Evolutionary conservation across 2,329 filamentous ascomycete species (phyloP).

Genomic region (Colletotrichum horii): DNA sequence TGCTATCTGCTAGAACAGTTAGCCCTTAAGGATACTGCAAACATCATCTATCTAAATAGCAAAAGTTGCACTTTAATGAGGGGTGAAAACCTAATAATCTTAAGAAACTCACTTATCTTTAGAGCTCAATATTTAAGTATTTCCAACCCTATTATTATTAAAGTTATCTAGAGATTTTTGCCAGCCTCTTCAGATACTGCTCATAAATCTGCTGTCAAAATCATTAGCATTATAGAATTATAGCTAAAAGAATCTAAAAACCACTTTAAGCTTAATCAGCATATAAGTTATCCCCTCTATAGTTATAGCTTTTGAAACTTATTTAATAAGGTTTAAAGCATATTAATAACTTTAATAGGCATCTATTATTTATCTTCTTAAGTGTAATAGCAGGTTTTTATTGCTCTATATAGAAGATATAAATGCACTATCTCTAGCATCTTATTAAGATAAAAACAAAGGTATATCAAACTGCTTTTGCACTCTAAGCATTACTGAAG

Average conservation of each 20-base stretch:
- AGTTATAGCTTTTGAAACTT: background rate
- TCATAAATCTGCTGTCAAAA: background rate
- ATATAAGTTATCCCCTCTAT: background rate
- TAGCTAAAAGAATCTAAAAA: background rate
- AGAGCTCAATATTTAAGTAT: background rate
- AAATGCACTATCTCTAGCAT: background rate
- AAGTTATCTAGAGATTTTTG: background rate
- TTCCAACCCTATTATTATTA: background rate
- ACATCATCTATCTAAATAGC: background rate
- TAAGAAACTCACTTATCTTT: background rate
- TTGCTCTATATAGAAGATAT: background rate
- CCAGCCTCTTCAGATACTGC: background rate
- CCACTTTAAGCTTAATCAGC: background rate
- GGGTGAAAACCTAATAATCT: background rate
- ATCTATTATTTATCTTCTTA: background rate
- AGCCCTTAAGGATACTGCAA: background rate
- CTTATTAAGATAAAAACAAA: background rate
- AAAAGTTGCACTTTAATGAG: background rate
- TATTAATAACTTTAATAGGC: background rate
- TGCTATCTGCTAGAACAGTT: background rate
- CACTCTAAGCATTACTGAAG: background rate
- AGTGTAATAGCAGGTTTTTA: background rate
- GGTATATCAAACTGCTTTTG: background rate
- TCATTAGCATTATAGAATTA: background rate
- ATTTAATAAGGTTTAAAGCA: background rate